Conservation (phyloP, 2,329 filamentous ascomycete species). For the Didymosphaeria variabile region DNA sequence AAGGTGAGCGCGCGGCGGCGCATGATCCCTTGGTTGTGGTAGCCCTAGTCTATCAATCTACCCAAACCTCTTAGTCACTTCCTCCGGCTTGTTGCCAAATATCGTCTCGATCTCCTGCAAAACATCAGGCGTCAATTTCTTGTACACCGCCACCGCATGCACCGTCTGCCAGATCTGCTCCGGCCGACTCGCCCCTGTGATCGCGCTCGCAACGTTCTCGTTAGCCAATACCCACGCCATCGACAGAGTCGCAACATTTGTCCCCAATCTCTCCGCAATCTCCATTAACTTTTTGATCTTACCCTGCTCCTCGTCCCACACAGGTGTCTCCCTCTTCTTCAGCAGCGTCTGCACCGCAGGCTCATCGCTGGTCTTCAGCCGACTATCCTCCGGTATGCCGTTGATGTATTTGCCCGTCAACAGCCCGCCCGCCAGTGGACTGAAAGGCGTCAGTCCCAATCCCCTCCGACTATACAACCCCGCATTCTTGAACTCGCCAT, state of each 20-base stretch:
- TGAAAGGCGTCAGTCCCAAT: conserved; percentile 65
- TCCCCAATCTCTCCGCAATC: conserved; percentile 71
- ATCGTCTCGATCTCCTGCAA: conserved; percentile 54
- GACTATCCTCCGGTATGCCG: conserved; percentile 65
- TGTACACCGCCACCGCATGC: conserved; percentile 55
- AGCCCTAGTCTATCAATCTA: conserved; percentile 21
- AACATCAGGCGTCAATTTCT: conserved; percentile 54
- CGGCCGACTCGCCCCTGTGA: conserved; percentile 40
- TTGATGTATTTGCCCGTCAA: conserved; percentile 71
- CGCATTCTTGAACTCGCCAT: conserved; percentile 65
- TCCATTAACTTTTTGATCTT: conserved; percentile 59
- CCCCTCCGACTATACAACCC: conserved; percentile 62
- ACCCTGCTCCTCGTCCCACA: conserved; percentile 65
- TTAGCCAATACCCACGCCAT: conserved; percentile 51
- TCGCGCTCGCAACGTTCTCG: conserved; percentile 38
- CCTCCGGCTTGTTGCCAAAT: conserved; percentile 44
- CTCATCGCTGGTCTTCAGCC: conserved; percentile 65
- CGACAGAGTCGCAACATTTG: conserved; percentile 58
- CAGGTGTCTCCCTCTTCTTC: conserved; percentile 56
- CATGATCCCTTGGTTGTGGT: conserved; percentile 48
- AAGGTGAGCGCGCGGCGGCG: conserved; percentile 40
- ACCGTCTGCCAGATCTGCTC: conserved; percentile 50
- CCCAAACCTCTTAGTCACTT: conserved; percentile 35
- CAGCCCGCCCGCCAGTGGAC: conserved; percentile 64
- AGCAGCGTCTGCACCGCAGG: conserved; percentile 59